These are phyloP conservation scores for Mortierella sp. DNA, from an alignment of 371 early-diverging fungal species.

Conservation along the genomic window DNA sequence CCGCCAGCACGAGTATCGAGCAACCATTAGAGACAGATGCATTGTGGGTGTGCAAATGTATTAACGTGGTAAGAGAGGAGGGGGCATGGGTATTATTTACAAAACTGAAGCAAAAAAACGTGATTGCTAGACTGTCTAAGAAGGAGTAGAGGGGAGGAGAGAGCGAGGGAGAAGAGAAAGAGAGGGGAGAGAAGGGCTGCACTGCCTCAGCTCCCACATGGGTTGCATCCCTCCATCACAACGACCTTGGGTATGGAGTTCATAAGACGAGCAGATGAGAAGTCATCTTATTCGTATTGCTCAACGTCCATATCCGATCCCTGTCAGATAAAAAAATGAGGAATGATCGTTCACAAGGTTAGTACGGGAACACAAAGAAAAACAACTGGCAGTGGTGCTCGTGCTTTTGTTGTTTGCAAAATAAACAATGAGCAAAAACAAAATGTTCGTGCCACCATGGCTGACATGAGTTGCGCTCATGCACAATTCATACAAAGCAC, in stretches of 20 bases:
- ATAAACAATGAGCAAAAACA: background rate
- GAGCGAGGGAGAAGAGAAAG: background rate
- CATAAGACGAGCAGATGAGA: background rate
- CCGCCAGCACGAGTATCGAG: background rate
- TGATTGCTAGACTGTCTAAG: background rate
- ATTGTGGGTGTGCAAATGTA: background rate
- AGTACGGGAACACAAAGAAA: background rate
- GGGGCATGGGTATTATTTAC: conserved; percentile 14
- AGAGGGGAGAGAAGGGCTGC: background rate
- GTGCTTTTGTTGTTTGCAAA: background rate
- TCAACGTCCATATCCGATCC: conserved; percentile 54
- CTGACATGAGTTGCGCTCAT: background rate
- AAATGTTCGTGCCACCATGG: conserved; percentile 25
- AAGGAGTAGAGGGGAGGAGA: background rate
- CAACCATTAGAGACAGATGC: background rate
- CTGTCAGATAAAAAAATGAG: conserved; percentile 14
- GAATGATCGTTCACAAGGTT: conserved; percentile 3
- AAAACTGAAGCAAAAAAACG: conserved; percentile 6
- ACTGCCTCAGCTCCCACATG: conserved; percentile 5
- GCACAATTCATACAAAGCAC: conserved; percentile 8
- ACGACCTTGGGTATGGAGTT: background rate
- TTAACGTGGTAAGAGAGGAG: background rate
- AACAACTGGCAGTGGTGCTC: conserved; percentile 3
- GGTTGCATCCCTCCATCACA: background rate
- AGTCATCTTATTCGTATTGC: conserved; percentile 27